phyloP scores from a whole-genome alignment of 108 stramenopile species.

The Thalassiosira profunda region DNA sequence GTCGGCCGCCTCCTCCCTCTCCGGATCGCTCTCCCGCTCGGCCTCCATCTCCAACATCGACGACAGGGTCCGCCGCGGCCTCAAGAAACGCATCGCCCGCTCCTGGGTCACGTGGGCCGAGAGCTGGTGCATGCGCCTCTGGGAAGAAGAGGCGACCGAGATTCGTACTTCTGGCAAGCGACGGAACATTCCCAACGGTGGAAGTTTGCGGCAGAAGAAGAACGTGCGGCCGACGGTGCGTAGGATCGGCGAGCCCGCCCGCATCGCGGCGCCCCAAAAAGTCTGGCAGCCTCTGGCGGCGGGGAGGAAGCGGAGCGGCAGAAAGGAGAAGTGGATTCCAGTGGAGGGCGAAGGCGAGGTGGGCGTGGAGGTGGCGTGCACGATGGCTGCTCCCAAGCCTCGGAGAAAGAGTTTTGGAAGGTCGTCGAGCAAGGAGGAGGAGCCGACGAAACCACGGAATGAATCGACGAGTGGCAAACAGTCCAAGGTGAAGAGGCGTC shows the following conservation, averaged over 20 bases:
- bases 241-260: constrained; percentile 22
- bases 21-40: constrained; percentile 26
- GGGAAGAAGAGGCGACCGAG: constrained; percentile 46
- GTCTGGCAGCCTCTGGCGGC: not conserved
- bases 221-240: constrained; percentile 24
- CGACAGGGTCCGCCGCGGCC: constrained; percentile 12
- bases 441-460: too few species aligned
- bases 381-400: constrained; percentile 1
- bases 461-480: too few species aligned
- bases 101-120: constrained; percentile 48
- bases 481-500: too few species aligned
- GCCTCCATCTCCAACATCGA: constrained; percentile 23
- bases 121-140: constrained; percentile 41
- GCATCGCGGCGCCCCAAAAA: not conserved
- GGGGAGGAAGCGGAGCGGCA: not conserved
- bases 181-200: not conserved
- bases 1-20: constrained; percentile 2
- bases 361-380: constrained; percentile 23
- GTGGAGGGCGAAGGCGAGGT: constrained; percentile 5
- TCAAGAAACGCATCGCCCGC: constrained; percentile 29
- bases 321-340: not conserved
- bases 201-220: not conserved
- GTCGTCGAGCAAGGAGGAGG: too few species aligned
- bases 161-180: constrained; percentile 6
- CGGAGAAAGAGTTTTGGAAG: not conserved